phyloP scores from a whole-genome alignment of 805 yeast genomes.

The Candida corydali region DNA sequence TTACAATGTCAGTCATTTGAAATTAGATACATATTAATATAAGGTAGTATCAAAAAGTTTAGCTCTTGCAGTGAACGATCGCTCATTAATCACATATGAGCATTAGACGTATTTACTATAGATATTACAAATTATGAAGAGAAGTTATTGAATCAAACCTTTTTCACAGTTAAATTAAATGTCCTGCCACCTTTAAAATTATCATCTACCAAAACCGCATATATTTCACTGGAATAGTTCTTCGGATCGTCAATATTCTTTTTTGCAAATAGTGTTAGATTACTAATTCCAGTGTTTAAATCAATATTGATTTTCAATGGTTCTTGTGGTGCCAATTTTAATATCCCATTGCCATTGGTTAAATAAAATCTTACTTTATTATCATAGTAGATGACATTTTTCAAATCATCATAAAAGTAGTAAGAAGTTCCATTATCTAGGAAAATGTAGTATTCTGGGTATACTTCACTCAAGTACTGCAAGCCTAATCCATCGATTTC shows the following conservation, averaged over 20 bases:
- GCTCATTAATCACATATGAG: no score
- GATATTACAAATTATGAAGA: no score
- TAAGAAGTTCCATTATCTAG: not conserved
- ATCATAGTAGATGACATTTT: slow-evolving; percentile 1
- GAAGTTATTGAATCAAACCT: no score
- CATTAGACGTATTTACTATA: no score
- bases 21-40: no score
- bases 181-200: no score
- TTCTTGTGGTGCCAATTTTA: not conserved
- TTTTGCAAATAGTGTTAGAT: not conserved
- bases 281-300: not conserved
- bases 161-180: no score
- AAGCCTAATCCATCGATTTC: slow-evolving; percentile 25
- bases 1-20: no score
- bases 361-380: slow-evolving; percentile 3
- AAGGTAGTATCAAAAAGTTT: no score
- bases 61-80: no score
- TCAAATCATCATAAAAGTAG: slow-evolving; percentile 1
- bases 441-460: not conserved
- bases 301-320: not conserved
- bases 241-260: slow-evolving; percentile 4
- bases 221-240: not conserved
- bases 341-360: not conserved
- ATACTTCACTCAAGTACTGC: slow-evolving; percentile 25
- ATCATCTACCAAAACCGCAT: not conserved